These are phyloP conservation scores for Spergularia azorica DNA, from an alignment of 179 eudicot species.

Conservation along the genomic window DNA sequence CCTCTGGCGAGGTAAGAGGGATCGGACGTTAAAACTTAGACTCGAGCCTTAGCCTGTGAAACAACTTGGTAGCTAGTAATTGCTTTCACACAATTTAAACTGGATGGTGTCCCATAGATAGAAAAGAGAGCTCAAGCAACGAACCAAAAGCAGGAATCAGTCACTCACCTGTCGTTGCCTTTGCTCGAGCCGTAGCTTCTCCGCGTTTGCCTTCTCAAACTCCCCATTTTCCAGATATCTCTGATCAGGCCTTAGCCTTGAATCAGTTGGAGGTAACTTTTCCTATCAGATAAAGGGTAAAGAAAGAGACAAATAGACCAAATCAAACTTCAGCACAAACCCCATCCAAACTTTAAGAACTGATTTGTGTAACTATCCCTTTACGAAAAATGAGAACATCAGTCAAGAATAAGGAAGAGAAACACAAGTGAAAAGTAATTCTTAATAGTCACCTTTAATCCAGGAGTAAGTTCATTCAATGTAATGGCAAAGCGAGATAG, in stretches of 20 bases:
- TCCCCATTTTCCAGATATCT: conserved; percentile 48
- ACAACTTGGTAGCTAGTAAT: neutral
- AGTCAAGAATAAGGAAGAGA: conserved; percentile 4
- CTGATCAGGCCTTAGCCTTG: conserved; percentile 52
- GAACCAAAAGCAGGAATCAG: neutral
- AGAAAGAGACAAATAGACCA: neutral
- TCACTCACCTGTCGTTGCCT: conserved; percentile 92
- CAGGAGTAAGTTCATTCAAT: conserved; percentile 82
- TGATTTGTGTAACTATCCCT: neutral
- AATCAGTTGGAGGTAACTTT: conserved; percentile 49
- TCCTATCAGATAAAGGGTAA: conserved; percentile 26
- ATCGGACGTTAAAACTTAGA: no score
- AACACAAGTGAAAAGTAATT: neutral
- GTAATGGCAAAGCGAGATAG: conserved; percentile 92
- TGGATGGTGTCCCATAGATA: no score
- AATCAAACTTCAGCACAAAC: conserved; percentile 12
- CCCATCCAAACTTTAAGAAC: neutral
- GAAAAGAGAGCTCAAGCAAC: no score
- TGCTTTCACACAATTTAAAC: neutral
- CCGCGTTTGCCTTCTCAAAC: conserved; percentile 45
- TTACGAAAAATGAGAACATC: neutral
- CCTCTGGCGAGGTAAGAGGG: no score
- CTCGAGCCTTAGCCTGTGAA: neutral
- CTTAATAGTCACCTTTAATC: conserved; percentile 58
- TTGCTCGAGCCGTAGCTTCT: conserved; percentile 50